Evolutionary conservation across 139 green algal genomes (phyloP), one percentile per base, ranked within the genome.

Genomic region (Spirogloea muscicola): DNA sequence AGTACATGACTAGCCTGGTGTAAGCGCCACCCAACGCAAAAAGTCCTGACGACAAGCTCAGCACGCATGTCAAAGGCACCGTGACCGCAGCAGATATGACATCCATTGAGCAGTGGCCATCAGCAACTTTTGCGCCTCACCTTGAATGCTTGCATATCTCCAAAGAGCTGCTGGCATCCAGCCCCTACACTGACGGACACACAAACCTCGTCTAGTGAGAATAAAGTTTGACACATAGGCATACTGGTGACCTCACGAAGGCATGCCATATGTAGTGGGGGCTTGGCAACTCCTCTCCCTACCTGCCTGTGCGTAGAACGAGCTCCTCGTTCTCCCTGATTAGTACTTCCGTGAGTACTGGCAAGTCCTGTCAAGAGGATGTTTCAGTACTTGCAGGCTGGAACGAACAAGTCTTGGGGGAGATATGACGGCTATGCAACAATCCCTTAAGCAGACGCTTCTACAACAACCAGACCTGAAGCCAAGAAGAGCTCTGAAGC

Each of bases 81-180:
- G 21, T 21, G 21, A 31, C 46, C 21, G 21, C 21, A 21, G 21
- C 46, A 31, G 21, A 31, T 21, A 55, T 55, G 46, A 21, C 46
- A 55, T 21, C 46, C 46, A 21, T 21, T 21, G 21, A 55, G 46
- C 21, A 55, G 21, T 21, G 46, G 46, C 21, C 46, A 21, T 21
- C 21, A 21, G 21, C 21, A 31, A 21, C 21, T 21, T 55, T 31
- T 55, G 46, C 21, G 46, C 46, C 29, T 25, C 31, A 80, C 72
- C 73, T 81, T 81, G 48, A 81, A 81, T 2, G 73, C 73, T 29
- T 81, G 64, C 73, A 81, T 81, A 41, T 81, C 73, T 7, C 63
- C 68, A 27, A 81, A 65, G 39, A 81, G 73, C 64, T 83, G 76
- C 55, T 76, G 34, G 31, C 73, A 82, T 16, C 76, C 76, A 10